Base-by-base conservation (phyloP, 129 eudicot species). In the Chrysanthemum lavandulifolium region DNA sequence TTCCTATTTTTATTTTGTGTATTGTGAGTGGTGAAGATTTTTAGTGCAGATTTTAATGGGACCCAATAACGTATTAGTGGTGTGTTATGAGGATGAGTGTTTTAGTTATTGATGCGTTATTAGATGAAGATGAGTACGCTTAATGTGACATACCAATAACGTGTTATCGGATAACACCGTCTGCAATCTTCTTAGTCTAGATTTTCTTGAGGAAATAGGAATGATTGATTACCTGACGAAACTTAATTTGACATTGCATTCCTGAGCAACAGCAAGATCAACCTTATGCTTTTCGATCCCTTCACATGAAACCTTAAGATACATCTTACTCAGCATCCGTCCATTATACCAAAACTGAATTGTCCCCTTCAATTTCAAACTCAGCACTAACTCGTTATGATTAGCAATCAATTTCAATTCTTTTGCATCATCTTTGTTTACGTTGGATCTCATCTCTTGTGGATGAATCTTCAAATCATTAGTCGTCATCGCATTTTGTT, bases 231-330 rank as follows among this genome's bases (percentile, higher is more conserved):
- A 82, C 79, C 68, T 59, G 16, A 72, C 78, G 12, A 36, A 62
- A 15, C 58, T 71, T 74, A 84, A 49, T 67, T 84, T 74, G 16
- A 78, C 74, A 64, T 58, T 53, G 73, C 85, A 84, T 36, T 15
- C 11, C 13, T 76, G 80, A 29, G 84, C 65, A 15, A 53, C 4
- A 3, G 82, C 87, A 45, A 61, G 78, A 74, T 84, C 87, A 73
- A 84, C 57, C 67, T 18, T 53, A 5, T 66, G 12, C 61, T 85
- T 84, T 68, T 79, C 77, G 18, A 82, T 61, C 9, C 53, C 69
- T 1, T 65, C 23, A 76, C 89, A 85, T 3, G 49, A 64, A 31
- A 82, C 79, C 73, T 76, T 82, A 47, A 85, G 45, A 2, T 76
- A 65, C 8, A 82, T 73, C 11, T 77, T 67, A 25, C 50, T 54